These are phyloP conservation scores for Hyphopichia pseudoburtonii DNA, from an alignment of 1,139 yeast genomes.

Conservation along the genomic window DNA sequence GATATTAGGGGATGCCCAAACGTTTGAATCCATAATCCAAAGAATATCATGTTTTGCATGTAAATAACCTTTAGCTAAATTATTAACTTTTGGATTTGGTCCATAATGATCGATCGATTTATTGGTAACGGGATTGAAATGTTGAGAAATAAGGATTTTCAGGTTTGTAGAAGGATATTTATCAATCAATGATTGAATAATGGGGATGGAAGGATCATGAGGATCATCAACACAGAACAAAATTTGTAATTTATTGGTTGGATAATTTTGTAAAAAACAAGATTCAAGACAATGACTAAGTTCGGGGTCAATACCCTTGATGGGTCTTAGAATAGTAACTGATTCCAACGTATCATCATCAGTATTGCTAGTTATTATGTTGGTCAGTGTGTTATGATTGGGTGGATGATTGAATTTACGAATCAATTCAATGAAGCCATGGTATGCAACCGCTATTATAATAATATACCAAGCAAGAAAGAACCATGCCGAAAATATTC, in stretches of 20 bases:
- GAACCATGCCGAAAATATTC: slow-evolving; percentile 14
- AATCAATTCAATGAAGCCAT: slow-evolving; percentile 49
- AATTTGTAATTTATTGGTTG: slow-evolving; percentile 58
- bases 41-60: slow-evolving; percentile 69
- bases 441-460: slow-evolving; percentile 42
- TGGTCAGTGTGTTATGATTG: too few species aligned
- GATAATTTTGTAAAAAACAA: slow-evolving; percentile 69
- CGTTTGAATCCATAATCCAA: slow-evolving; percentile 91
- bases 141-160: slow-evolving; percentile 50
- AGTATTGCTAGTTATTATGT: too few species aligned
- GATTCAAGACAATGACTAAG: slow-evolving; percentile 66
- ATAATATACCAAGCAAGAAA: slow-evolving; percentile 44
- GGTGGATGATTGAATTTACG: slow-evolving; percentile 33
- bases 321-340: slow-evolving; percentile 78
- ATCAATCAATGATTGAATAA: slow-evolving; percentile 49
- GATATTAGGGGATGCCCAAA: slow-evolving; percentile 71
- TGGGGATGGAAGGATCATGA: slow-evolving; percentile 63
- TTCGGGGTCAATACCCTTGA: slow-evolving; percentile 82
- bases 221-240: slow-evolving; percentile 71
- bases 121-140: slow-evolving; percentile 23
- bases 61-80: slow-evolving; percentile 73
- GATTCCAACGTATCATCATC: slow-evolving; percentile 45
- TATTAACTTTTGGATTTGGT: slow-evolving; percentile 88
- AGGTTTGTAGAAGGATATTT: slow-evolving; percentile 63
- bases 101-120: slow-evolving; percentile 55